These are phyloP conservation scores for Lanmaoa pseudosensibilis DNA, from an alignment of 768 basidiomycete genomes.

Conservation along the genomic window DNA sequence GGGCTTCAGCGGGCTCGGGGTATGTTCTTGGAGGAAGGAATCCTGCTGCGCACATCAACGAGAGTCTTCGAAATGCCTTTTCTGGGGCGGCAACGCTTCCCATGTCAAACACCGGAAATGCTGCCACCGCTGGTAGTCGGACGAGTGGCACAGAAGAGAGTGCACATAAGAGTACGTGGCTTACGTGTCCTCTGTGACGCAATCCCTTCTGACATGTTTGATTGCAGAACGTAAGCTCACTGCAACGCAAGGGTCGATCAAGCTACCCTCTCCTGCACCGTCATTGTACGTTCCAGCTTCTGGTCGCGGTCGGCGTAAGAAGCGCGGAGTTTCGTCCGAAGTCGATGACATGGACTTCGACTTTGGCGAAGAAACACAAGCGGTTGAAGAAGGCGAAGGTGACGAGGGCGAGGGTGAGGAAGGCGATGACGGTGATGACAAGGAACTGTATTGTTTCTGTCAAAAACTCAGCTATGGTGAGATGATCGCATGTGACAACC, in stretches of 20 bases:
- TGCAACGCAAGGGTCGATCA: slow-evolving; percentile 32
- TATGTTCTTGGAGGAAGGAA: slow-evolving; percentile 38
- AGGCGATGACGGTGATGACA: slow-evolving; percentile 55
- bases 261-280: slow-evolving; percentile 36
- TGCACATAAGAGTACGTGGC: slow-evolving; percentile 30
- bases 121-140: slow-evolving; percentile 12
- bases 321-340: slow-evolving; percentile 37
- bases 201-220: slow-evolving; percentile 4
- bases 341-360: slow-evolving; percentile 37
- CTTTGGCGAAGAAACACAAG: slow-evolving; percentile 32
- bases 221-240: slow-evolving; percentile 32
- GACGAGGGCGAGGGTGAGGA: slow-evolving; percentile 43
- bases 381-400: slow-evolving; percentile 32
- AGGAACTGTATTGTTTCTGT: slow-evolving; percentile 62
- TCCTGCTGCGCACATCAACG: slow-evolving; percentile 42
- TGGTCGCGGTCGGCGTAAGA: slow-evolving; percentile 35
- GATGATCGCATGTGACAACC: slow-evolving; percentile 67
- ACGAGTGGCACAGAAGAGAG: slow-evolving; percentile 24
- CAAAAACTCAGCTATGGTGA: slow-evolving; percentile 63
- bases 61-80: slow-evolving; percentile 39
- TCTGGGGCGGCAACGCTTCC: slow-evolving; percentile 29
- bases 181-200: background rate
- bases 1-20: slow-evolving; percentile 19
- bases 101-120: slow-evolving; percentile 9
- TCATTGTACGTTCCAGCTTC: slow-evolving; percentile 30